phyloP scores from a whole-genome alignment of 2,329 filamentous ascomycete genomes.

The Aspergillus nomiae region DNA sequence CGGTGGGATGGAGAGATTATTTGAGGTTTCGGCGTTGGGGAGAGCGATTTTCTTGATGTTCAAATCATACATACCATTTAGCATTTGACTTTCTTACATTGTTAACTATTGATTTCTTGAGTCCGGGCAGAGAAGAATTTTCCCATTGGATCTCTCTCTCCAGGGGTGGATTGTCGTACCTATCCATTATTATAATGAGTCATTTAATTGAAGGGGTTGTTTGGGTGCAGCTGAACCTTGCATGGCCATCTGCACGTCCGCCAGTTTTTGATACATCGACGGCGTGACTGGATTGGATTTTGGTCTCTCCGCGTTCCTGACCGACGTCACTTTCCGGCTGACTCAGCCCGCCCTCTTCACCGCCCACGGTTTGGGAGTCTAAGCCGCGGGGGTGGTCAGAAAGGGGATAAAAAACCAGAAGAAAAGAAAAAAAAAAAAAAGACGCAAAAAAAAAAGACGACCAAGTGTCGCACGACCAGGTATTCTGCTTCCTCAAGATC shows the following conservation, averaged over 20 bases:
- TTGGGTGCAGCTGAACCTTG: background rate
- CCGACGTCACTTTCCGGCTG: background rate
- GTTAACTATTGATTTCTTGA: background rate
- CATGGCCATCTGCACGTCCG: background rate
- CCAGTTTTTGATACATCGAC: background rate
- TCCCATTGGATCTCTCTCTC: background rate
- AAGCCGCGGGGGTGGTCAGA: background rate
- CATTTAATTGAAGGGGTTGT: background rate
- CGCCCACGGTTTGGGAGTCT: background rate
- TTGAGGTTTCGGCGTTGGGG: conserved; percentile 3
- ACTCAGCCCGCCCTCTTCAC: background rate
- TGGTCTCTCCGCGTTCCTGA: background rate
- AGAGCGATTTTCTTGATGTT: background rate
- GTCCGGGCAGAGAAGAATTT: background rate
- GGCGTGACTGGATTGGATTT: background rate
- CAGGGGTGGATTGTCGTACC: background rate
- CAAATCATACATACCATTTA: background rate
- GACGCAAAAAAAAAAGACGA: background rate
- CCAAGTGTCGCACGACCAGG: background rate
- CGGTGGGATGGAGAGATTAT: background rate
- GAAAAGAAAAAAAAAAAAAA: conserved; percentile 7
- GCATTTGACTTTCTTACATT: background rate
- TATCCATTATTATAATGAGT: background rate
- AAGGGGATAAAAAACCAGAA: conserved; percentile 11
- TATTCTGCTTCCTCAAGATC: background rate